Evolutionary conservation across 306 rosid species (phyloP).

Genomic region (Heteromeles arbutifolia): DNA sequence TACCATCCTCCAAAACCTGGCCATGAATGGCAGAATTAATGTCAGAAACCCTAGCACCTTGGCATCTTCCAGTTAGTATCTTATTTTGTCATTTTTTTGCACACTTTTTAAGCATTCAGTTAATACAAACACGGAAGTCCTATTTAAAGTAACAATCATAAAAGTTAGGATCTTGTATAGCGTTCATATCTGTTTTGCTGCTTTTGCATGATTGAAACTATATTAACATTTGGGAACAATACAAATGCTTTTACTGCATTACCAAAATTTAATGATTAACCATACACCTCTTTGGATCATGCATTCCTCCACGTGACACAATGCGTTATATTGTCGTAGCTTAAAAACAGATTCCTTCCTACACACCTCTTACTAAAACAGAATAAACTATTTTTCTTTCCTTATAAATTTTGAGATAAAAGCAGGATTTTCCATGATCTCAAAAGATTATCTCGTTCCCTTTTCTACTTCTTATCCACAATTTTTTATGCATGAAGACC

Average conservation of each 20-base stretch:
- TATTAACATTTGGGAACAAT: background rate
- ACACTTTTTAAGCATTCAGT: background rate
- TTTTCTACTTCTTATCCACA: background rate
- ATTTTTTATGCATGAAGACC: background rate
- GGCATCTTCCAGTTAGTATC: background rate
- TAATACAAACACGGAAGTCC: background rate
- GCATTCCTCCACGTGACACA: background rate
- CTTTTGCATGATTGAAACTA: background rate
- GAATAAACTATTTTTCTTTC: background rate
- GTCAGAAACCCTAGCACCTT: conserved; percentile 12
- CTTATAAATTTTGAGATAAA: background rate
- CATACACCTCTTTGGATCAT: background rate
- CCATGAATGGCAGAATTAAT: conserved; percentile 2
- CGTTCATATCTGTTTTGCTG: background rate
- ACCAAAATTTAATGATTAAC: background rate
- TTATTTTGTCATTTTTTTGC: background rate
- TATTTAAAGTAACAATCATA: background rate
- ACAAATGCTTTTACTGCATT: background rate
- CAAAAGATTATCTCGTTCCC: background rate
- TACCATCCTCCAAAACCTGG: conserved; percentile 74
- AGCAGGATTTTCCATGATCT: background rate
- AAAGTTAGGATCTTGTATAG: background rate
- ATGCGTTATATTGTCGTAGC: background rate
- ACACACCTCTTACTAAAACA: background rate
- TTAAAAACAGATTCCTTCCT: background rate